Conservation (phyloP, 2,329 filamentous ascomycete species). For the Tolypocladium cylindrosporum region DNA sequence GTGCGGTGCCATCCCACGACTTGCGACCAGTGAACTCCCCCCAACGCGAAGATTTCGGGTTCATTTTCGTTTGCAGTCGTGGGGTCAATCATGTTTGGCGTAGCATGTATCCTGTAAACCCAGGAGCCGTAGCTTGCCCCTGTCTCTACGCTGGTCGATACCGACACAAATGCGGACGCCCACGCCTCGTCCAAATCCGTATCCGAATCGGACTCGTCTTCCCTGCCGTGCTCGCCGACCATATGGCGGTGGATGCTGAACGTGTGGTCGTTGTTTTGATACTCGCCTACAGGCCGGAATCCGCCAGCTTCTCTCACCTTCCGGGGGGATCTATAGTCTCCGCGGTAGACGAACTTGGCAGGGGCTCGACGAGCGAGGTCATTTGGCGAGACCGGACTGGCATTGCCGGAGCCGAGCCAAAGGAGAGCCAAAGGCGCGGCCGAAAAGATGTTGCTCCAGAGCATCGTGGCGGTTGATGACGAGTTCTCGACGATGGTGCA, state of each 20-base stretch:
- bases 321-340: not conserved
- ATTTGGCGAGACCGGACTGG: not conserved
- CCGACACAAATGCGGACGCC: not conserved
- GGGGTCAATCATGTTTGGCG: not conserved
- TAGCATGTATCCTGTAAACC: not conserved
- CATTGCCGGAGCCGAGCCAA: not conserved
- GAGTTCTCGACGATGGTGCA: not conserved
- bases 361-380: not conserved
- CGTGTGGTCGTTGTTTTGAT: not conserved
- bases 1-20: not conserved
- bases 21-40: not conserved
- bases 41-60: not conserved
- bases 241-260: not conserved
- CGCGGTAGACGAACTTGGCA: not conserved
- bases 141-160: not conserved
- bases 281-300: not conserved
- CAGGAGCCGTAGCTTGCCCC: not conserved
- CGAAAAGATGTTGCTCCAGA: not conserved
- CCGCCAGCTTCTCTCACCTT: not conserved
- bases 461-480: not conserved
- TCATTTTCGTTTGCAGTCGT: not conserved
- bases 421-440: not conserved
- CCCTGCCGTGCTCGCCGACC: not conserved
- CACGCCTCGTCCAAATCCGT: not conserved
- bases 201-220: not conserved